Evolutionary conservation across 2,329 filamentous ascomycete species (phyloP).

Genomic region (Endoconidiophora laricicola): DNA sequence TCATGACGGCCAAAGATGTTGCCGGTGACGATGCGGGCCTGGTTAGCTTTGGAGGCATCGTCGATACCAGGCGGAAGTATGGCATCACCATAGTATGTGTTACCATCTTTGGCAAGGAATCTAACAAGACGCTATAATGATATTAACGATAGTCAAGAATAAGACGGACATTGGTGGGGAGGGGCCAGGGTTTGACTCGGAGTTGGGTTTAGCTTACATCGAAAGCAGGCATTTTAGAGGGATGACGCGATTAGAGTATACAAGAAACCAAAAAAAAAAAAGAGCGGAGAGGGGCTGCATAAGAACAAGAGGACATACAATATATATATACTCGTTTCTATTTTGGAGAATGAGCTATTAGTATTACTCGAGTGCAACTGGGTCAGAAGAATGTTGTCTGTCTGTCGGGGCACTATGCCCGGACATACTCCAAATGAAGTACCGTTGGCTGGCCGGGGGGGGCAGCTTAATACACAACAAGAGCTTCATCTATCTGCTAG

Average conservation of each 20-base stretch:
- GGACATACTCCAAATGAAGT: no score
- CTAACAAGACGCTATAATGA: conserved; percentile 47
- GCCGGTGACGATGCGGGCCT: conserved; percentile 46
- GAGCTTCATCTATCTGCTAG: no score
- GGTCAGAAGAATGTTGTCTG: no score
- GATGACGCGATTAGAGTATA: neutral
- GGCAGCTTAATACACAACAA: no score
- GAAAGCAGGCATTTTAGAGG: conserved; percentile 1
- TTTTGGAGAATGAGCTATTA: no score
- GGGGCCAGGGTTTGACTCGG: neutral
- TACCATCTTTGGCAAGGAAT: conserved; percentile 55
- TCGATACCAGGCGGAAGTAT: conserved; percentile 43
- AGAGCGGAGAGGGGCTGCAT: no score
- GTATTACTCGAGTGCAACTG: no score
- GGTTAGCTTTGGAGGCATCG: conserved; percentile 43
- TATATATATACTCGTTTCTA: no score
- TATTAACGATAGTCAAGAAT: neutral
- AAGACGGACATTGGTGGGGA: neutral
- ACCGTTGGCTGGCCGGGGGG: no score
- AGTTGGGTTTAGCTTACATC: neutral
- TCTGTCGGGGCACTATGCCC: no score
- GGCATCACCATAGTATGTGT: conserved; percentile 57
- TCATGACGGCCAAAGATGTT: conserved; percentile 48
- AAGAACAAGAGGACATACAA: no score
- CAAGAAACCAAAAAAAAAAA: neutral